Evolutionary conservation across 345 rosid species (phyloP), one percentile per base, ranked within the genome.

Genomic region (Carallia brachiata): DNA sequence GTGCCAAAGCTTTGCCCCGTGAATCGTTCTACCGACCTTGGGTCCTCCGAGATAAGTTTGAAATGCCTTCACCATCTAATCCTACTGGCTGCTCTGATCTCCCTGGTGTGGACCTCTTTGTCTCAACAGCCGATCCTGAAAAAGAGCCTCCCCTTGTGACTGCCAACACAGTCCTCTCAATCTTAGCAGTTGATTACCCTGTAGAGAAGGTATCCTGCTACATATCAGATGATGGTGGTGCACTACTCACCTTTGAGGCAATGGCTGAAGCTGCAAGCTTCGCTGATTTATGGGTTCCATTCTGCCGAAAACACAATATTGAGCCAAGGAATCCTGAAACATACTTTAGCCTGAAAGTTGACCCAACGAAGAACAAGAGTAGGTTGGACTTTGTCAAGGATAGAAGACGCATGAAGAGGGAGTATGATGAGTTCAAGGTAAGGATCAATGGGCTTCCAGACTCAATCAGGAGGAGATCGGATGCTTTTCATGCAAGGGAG

Each of bases 221-320:
- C 64, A 52, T 91, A 34, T 94, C 97, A 4, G 97, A 94, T 54
- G 98, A 94, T 40, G 96, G 98, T 9, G 98, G 96, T 0, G 96
- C 98, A n/a, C 89, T 94, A 23, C 87, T 94, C 8, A 88, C 93
- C 0, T 94, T 94, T 30, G 98, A 94, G 81, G 97, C 97, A 1
- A 90, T 94, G 98, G 97, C 98, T 0, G 98, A 94, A 85, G 97
- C 97, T 7, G 92, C 93, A 2, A 91, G 96, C 78, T 94, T 91
- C 57, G 98, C 97, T 0, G 96, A 91, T 50, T 65, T 90, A 48
- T 94, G 97, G 98, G 93, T 94, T 19, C 98, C 98, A 0, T 94
- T 94, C 74, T 94, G 97, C 64, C 82, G 90, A 57, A 94, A 94
- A 68, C 98, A 94, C 57, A 65, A 83, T 16, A 94, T 91, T 6